Conservation (phyloP, 352 stramenopile genomes). For the Phytophthora brassicae region DNA sequence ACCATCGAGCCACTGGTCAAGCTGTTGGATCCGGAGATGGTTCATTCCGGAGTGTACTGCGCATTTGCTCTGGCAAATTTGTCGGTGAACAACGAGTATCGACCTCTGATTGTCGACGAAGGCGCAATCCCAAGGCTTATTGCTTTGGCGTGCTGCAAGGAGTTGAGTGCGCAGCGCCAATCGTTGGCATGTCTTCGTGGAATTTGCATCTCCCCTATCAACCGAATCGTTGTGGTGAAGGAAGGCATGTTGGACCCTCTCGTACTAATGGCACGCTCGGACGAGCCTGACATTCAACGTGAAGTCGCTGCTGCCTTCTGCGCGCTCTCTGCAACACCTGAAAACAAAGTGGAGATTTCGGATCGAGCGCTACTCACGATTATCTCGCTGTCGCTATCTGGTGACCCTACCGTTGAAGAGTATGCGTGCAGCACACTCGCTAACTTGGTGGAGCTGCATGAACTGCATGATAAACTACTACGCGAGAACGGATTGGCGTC, state of each 20-base stretch:
- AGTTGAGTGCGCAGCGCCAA: slow-evolving; percentile 92
- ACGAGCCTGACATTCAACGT: slow-evolving; percentile 90
- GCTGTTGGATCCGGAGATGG: slow-evolving; percentile 89
- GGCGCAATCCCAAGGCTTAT: slow-evolving; percentile 94
- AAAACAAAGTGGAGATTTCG: slow-evolving; percentile 96
- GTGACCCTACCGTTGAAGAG: slow-evolving; percentile 90
- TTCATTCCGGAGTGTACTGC: slow-evolving; percentile 87
- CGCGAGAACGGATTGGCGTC: slow-evolving; percentile 93
- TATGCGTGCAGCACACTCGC: slow-evolving; percentile 93
- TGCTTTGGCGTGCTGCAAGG: slow-evolving; percentile 93
- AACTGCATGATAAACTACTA: slow-evolving; percentile 94
- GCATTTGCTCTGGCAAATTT: slow-evolving; percentile 95
- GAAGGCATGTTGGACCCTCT: slow-evolving; percentile 95
- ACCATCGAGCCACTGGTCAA: slow-evolving; percentile 90
- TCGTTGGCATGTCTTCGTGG: slow-evolving; percentile 91
- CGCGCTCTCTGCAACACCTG: slow-evolving; percentile 92
- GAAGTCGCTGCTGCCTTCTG: slow-evolving; percentile 94
- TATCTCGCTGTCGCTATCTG: slow-evolving; percentile 93
- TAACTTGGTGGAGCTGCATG: slow-evolving; percentile 95
- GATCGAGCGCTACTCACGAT: slow-evolving; percentile 94
- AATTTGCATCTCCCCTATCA: slow-evolving; percentile 92
- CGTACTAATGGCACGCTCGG: slow-evolving; percentile 93
- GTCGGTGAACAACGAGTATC: slow-evolving; percentile 93
- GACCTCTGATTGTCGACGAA: slow-evolving; percentile 91
- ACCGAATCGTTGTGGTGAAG: slow-evolving; percentile 88